These are phyloP conservation scores for Fusarium virguliforme DNA, from an alignment of 2,329 filamentous ascomycete species.

Conservation along the genomic window DNA sequence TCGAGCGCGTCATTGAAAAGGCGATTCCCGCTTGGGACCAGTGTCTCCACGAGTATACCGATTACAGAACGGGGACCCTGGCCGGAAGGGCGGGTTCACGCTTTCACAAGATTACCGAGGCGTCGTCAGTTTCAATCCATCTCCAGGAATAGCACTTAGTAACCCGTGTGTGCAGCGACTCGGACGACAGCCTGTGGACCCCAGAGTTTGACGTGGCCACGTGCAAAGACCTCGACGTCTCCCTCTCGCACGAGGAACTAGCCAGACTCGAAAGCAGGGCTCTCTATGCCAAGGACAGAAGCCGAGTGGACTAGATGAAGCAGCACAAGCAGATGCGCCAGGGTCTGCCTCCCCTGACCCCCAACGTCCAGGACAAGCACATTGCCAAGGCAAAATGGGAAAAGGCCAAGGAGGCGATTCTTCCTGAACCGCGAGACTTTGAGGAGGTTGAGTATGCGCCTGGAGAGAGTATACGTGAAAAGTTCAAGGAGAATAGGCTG, in stretches of 20 bases:
- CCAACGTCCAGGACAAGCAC: slow-evolving; percentile 12
- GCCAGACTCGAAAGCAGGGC: neutral
- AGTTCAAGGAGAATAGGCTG: neutral
- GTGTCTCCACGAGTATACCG: neutral
- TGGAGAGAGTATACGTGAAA: neutral
- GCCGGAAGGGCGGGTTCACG: slow-evolving; percentile 2
- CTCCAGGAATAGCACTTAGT: neutral
- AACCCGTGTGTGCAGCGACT: neutral
- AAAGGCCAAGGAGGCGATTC: slow-evolving; percentile 1
- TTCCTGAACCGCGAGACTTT: neutral
- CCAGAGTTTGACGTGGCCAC: neutral
- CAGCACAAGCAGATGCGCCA: neutral
- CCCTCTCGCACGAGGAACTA: neutral
- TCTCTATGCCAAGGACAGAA: neutral
- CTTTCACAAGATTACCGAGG: neutral
- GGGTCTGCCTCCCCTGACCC: slow-evolving; percentile 2
- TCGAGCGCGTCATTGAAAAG: slow-evolving; percentile 14
- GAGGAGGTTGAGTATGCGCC: neutral
- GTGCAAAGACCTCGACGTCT: slow-evolving; percentile 10
- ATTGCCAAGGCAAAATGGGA: slow-evolving; percentile 17
- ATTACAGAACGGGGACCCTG: neutral
- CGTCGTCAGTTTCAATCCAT: neutral
- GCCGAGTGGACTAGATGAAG: neutral
- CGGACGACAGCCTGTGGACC: neutral
- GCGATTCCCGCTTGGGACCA: slow-evolving; percentile 18